Evolutionary conservation across 805 yeast species (phyloP), one percentile per base, ranked within the genome.

Genomic region (Kregervanrija delftensis): DNA sequence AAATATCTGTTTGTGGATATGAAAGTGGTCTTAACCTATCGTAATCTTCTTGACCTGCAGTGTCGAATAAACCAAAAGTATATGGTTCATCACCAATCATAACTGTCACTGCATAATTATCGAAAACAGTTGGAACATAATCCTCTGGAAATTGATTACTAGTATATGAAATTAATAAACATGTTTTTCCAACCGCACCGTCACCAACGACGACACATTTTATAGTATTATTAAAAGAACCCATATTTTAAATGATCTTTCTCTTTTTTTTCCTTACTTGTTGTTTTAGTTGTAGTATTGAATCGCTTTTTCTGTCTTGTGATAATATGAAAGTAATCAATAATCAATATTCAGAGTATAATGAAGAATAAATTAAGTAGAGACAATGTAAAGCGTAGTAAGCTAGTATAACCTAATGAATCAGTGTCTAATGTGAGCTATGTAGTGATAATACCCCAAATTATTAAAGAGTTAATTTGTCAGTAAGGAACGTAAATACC

Each of bases 121-220:
- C 96, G 58, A 89, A 89, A 60, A 89, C 96, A 0, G 97, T 89
- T 41, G 97, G 97, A 47, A 89, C 84, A 63, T 89, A 89, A 58
- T 89, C 96, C 54, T 85, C 86, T 5, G 96, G 96, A 64, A 89
- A 89, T 31, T 95, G 86, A 62, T 88, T 89, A 43, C 96, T 86
- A 30, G 96, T 89, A 67, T 89, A 89, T 17, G 91, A 81, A 51
- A 89, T 88, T 49, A 89, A 74, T 46, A 88, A 71, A 60, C 95
- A 88, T 3, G 96, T 89, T 62, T 88, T 89, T 66, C 97, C 97
- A 38, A 89, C 96, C 44, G 96, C 96, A 66, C 91, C 96, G 60
- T 89, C 96, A 53, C 96, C 96, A 35, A 89, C 90, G 43, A 89
- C 95, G 35, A 89, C 96, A 57, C 96, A 87, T 64, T 89, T 89